These are phyloP conservation scores for Metschnikowia kunwiensis DNA, from an alignment of 805 yeast genomes.

Conservation along the genomic window DNA sequence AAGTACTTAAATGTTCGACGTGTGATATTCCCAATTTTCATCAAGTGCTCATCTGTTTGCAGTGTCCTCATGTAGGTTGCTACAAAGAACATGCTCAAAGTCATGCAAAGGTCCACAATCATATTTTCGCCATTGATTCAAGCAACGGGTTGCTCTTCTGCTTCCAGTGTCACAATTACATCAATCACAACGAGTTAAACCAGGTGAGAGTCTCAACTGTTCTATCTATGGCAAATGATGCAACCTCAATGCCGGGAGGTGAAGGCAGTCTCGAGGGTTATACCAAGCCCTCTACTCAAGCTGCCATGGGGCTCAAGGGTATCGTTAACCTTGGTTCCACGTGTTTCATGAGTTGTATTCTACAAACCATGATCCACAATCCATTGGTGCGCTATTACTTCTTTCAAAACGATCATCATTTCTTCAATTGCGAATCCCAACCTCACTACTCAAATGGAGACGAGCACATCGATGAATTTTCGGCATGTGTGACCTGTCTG, in stretches of 20 bases:
- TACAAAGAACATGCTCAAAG: slow-evolving; percentile 36
- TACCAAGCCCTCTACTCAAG: slow-evolving; percentile 45
- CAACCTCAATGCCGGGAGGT: background rate
- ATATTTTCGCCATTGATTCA: slow-evolving; percentile 55
- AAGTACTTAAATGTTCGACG: slow-evolving; percentile 49
- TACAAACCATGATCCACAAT: slow-evolving; percentile 87
- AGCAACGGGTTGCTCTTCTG: slow-evolving; percentile 70
- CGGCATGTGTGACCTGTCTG: slow-evolving; percentile 78
- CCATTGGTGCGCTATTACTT: slow-evolving; percentile 80
- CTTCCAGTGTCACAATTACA: slow-evolving; percentile 71
- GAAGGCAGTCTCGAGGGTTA: slow-evolving; percentile 15
- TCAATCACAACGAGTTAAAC: slow-evolving; percentile 59
- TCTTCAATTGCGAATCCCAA: slow-evolving; percentile 45
- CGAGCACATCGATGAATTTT: slow-evolving; percentile 26
- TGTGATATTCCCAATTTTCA: slow-evolving; percentile 44
- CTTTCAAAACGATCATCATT: slow-evolving; percentile 66
- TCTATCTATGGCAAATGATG: slow-evolving; percentile 1
- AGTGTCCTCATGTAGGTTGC: slow-evolving; percentile 78
- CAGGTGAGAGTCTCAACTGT: slow-evolving; percentile 36
- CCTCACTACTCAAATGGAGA: slow-evolving; percentile 20
- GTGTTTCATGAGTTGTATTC: slow-evolving; percentile 91
- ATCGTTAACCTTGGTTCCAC: slow-evolving; percentile 94
- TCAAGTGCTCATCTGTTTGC: slow-evolving; percentile 61
- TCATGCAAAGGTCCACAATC: slow-evolving; percentile 34
- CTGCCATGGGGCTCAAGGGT: slow-evolving; percentile 80